Percentiles rank a stretch among this genome's conserved stretches.
These are phyloP conservation scores for Helichrysum umbraculigerum DNA, from an alignment of 129 eudicot species.

Conservation along the genomic window DNA sequence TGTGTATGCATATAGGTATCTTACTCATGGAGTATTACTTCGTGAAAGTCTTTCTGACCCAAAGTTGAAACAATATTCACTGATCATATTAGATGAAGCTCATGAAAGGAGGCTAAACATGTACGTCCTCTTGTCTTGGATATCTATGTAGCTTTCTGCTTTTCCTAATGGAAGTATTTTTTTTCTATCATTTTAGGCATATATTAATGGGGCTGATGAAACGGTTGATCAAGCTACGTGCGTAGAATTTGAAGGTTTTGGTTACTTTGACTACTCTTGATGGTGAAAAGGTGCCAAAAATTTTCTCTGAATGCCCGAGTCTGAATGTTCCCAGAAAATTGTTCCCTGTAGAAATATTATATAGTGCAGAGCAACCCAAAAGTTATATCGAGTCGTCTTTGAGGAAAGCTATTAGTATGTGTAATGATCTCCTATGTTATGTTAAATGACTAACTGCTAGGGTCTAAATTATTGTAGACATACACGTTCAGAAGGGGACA, in stretches of 20 bases:
- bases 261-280: slow-evolving; percentile 95
- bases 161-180: not conserved
- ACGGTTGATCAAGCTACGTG: slow-evolving; percentile 64
- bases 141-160: not conserved
- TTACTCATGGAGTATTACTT: slow-evolving; percentile 94
- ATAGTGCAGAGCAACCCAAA: slow-evolving; percentile 69
- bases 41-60: slow-evolving; percentile 91
- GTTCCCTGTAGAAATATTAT: slow-evolving; percentile 78
- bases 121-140: slow-evolving; percentile 33
- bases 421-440: not conserved
- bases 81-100: slow-evolving; percentile 90
- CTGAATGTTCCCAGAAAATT: slow-evolving; percentile 88
- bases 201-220: slow-evolving; percentile 90
- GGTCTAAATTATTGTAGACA: slow-evolving; percentile 42
- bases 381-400: slow-evolving; percentile 77
- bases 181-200: slow-evolving; percentile 50
- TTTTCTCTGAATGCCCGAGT: slow-evolving; percentile 80
- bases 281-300: slow-evolving; percentile 90
- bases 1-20: slow-evolving; percentile 50
- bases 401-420: slow-evolving; percentile 76
- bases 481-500: slow-evolving; percentile 88
- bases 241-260: slow-evolving; percentile 76
- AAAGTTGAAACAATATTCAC: slow-evolving; percentile 78
- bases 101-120: slow-evolving; percentile 96
- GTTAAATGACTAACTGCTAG: slow-evolving; percentile 1